Evolutionary conservation across 345 rosid species (phyloP), one percentile per base, ranked within the genome.

Genomic region (Dipteronia sinensis): DNA sequence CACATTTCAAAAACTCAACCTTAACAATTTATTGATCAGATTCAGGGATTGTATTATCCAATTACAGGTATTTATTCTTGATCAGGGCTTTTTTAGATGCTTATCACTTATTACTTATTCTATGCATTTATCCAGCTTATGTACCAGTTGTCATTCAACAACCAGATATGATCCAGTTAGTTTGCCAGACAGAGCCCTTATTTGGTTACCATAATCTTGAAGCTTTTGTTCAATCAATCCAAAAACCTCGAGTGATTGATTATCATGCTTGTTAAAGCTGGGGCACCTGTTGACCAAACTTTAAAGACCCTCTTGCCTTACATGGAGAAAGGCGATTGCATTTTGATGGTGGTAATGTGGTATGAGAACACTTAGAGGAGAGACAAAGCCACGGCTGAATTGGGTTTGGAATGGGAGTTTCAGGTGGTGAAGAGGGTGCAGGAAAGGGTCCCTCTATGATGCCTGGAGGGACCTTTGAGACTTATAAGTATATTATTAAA

Each of bases 351-450:
- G 99, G 98, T 76, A 95, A 95, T 17, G 97, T 89, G 86, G n/a
- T n/a, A n/a, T n/a, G n/a, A n/a, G n/a, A n/a, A n/a, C n/a, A n/a
- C n/a, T n/a, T n/a, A n/a, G n/a, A n/a, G n/a, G n/a, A n/a, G n/a
- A n/a, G n/a, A n/a, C n/a, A n/a, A n/a, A n/a, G n/a, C n/a, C n/a
- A n/a, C n/a, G n/a, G 82, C 90, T 56, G 93, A 88, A 65, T 46
- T 85, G 77, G 94, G 99, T 67, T 87, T 53, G 99, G 99, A 81
- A 95, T 95, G 98, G 98, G 98, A 72, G 99, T 93, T 77, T 90
- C 97, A 5, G 99, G 97, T 66, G 99, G 99, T 71, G 99, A 95
- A 86, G 99, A 95, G n/a, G n/a, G n/a, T n/a, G n/a, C n/a, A n/a
- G n/a, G n/a, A n/a, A n/a, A n/a, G n/a, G n/a, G n/a, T n/a, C 98